These are phyloP conservation scores for Eucalyptus curtisii DNA, from an alignment of 345 rosid genomes.

Conservation along the genomic window DNA sequence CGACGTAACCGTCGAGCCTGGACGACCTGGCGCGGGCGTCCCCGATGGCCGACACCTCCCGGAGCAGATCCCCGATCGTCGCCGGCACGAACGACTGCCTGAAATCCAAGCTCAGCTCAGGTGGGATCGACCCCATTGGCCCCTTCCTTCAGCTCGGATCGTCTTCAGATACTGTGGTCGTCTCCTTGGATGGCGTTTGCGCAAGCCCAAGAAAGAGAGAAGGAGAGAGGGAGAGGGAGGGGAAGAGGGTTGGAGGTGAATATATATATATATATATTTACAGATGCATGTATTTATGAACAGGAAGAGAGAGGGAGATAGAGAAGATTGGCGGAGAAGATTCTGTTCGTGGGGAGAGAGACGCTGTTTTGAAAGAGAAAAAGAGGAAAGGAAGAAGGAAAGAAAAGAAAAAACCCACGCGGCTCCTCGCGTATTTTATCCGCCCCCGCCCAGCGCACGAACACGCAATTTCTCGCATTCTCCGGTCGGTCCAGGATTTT, in stretches of 20 bases:
- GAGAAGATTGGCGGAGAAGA: slow-evolving; percentile 1
- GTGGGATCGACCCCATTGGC: slow-evolving; percentile 43
- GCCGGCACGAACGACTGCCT: slow-evolving; percentile 31
- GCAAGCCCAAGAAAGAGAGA: background rate
- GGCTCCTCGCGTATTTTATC: slow-evolving; percentile 64
- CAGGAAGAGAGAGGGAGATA: background rate
- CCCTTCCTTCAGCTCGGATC: background rate
- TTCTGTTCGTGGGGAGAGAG: slow-evolving; percentile 16
- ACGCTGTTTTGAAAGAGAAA: background rate
- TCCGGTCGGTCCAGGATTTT: background rate
- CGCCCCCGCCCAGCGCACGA: background rate
- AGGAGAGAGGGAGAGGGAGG: background rate
- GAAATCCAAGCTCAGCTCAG: slow-evolving; percentile 67
- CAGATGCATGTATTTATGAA: slow-evolving; percentile 9
- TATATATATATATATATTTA: background rate
- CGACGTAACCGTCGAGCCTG: slow-evolving; percentile 39
- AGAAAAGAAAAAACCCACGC: background rate
- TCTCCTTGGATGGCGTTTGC: background rate
- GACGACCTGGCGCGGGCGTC: slow-evolving; percentile 23
- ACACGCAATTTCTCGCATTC: background rate
- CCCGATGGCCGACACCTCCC: slow-evolving; percentile 33
- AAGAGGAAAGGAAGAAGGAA: too few species aligned
- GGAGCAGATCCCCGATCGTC: slow-evolving; percentile 38
- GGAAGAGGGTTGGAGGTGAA: background rate
- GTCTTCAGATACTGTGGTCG: background rate